These are phyloP conservation scores for Castanea crenata DNA, from an alignment of 306 rosid genomes.

Conservation along the genomic window DNA sequence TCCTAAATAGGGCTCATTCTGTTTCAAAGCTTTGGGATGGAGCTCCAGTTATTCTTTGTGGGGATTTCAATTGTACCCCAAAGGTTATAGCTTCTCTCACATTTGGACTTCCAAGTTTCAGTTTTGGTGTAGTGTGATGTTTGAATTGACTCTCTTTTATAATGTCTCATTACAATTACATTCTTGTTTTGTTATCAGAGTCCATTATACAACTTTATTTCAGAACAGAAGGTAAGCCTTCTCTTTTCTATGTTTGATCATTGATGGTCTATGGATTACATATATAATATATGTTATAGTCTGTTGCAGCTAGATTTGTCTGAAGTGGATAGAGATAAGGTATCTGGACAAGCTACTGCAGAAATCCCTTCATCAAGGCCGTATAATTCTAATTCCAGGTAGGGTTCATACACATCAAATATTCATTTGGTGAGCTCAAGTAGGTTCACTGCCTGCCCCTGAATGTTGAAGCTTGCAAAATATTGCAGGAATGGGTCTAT, in stretches of 20 bases:
- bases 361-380: constrained; percentile 39
- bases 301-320: constrained; percentile 74
- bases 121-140: not conserved
- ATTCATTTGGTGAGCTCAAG: constrained; percentile 8
- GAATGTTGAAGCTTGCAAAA: constrained; percentile 18
- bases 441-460: constrained; percentile 12
- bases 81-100: constrained; percentile 54
- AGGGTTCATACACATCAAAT: constrained; percentile 20
- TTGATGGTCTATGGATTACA: constrained; percentile 16
- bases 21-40: constrained; percentile 76
- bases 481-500: constrained; percentile 45
- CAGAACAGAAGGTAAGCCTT: constrained; percentile 69
- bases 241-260: constrained; percentile 13
- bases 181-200: constrained; percentile 53
- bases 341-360: constrained; percentile 85
- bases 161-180: constrained; percentile 13
- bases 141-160: constrained; percentile 4
- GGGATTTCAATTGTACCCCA: constrained; percentile 95
- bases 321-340: constrained; percentile 68
- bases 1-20: constrained; percentile 71
- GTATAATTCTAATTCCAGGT: constrained; percentile 45
- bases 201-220: constrained; percentile 80
- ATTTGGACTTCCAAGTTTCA: constrained; percentile 12
- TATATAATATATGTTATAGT: constrained; percentile 18
- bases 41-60: constrained; percentile 87